These are phyloP conservation scores for Solanum sejunctum DNA, from an alignment of 257 asterid genomes.

Conservation along the genomic window DNA sequence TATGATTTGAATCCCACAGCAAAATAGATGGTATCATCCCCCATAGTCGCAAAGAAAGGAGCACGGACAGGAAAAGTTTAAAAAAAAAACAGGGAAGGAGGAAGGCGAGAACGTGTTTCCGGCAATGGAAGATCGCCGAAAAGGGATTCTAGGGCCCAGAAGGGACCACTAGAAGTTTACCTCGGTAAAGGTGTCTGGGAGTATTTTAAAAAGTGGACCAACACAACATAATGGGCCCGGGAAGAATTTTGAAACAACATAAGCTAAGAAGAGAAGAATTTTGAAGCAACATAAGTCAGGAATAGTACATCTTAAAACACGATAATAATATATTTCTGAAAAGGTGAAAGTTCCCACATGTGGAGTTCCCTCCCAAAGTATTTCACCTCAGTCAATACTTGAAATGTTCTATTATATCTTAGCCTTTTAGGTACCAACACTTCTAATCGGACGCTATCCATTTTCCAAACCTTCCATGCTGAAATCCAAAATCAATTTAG, in stretches of 20 bases:
- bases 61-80: no score
- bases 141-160: no score
- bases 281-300: background rate
- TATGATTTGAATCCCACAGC: no score
- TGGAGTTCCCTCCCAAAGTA: background rate
- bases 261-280: background rate
- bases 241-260: background rate
- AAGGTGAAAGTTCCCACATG: background rate
- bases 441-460: background rate
- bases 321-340: background rate
- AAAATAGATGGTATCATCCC: no score
- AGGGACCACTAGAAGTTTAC: no score
- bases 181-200: no score
- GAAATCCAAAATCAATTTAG: background rate
- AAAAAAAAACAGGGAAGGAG: no score
- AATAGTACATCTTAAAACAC: background rate
- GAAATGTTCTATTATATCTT: background rate
- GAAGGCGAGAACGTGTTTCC: no score
- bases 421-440: background rate
- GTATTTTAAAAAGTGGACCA: no score
- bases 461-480: background rate
- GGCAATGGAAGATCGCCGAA: no score
- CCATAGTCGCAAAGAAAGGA: no score
- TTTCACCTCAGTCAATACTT: background rate
- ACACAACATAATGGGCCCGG: no score